phyloP scores from a whole-genome alignment of 2,329 filamentous ascomycete species.

The Hypoxylon sp. region DNA sequence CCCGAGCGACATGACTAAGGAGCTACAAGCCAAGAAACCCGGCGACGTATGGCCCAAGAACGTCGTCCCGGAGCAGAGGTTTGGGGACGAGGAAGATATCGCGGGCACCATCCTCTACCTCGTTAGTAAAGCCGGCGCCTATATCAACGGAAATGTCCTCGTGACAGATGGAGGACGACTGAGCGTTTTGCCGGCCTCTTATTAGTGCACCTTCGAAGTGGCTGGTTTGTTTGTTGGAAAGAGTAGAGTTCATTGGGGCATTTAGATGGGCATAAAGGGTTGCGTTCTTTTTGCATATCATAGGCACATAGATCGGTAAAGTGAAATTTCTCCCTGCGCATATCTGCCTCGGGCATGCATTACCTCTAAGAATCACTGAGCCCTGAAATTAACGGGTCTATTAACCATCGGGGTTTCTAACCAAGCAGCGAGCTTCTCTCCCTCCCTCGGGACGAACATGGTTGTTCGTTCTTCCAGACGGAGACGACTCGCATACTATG shows the following conservation, averaged over 20 bases:
- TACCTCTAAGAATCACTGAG: not conserved
- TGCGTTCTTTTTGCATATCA: not conserved
- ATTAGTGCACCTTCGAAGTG: slow-evolving; percentile 20
- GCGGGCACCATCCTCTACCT: slow-evolving; percentile 66
- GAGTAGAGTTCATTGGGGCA: not conserved
- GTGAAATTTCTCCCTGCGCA: not conserved
- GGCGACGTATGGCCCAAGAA: slow-evolving; percentile 44
- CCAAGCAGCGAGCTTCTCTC: slow-evolving; percentile 32
- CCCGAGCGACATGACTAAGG: slow-evolving; percentile 60
- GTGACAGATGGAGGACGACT: slow-evolving; percentile 66
- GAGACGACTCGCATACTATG: slow-evolving; percentile 7
- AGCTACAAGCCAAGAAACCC: slow-evolving; percentile 32
- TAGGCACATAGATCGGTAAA: not conserved
- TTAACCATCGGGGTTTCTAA: slow-evolving; percentile 29
- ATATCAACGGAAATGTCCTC: slow-evolving; percentile 66
- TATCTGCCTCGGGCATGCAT: not conserved
- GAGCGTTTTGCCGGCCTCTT: slow-evolving; percentile 41
- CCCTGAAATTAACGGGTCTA: not conserved
- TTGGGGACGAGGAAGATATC: slow-evolving; percentile 61
- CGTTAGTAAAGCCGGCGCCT: slow-evolving; percentile 63
- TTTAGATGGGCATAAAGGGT: not conserved
- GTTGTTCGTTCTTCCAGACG: too few relatives aligned
- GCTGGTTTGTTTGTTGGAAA: not conserved
- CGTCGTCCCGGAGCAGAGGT: slow-evolving; percentile 41
- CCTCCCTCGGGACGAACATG: slow-evolving; percentile 29